Evolutionary conservation across 257 asterid species (phyloP).

Genomic region (Coffea canephora): DNA sequence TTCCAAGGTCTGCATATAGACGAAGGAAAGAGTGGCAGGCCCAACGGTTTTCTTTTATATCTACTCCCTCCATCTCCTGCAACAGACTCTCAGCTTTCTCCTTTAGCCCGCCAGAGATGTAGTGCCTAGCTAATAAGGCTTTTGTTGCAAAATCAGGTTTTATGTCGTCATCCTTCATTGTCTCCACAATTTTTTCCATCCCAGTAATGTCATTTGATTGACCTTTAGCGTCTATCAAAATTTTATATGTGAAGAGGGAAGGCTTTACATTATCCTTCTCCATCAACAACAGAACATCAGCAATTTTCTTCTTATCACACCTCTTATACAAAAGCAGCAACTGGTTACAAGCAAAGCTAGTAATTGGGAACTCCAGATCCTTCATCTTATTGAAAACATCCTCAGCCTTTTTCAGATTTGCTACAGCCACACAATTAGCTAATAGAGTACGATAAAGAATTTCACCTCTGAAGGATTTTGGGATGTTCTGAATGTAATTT

Average conservation of each 20-base stretch:
- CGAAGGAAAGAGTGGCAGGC: conserved; percentile 44
- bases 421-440: conserved; percentile 44
- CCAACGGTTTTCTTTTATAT: conserved; percentile 43
- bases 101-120: conserved; percentile 43
- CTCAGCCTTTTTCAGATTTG: conserved; percentile 50
- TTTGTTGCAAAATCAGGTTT: conserved; percentile 35
- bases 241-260: conserved; percentile 50
- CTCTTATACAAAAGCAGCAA: conserved; percentile 64
- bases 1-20: conserved; percentile 68
- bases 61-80: conserved; percentile 64
- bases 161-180: conserved; percentile 62
- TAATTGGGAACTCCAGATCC: conserved; percentile 41
- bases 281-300: conserved; percentile 64
- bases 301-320: conserved; percentile 54
- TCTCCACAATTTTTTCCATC: conserved; percentile 68
- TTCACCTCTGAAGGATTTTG: conserved; percentile 61
- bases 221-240: conserved; percentile 60
- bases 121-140: conserved; percentile 41
- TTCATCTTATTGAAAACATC: conserved; percentile 68
- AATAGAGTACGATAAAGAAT: conserved; percentile 56
- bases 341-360: conserved; percentile 62
- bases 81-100: conserved; percentile 62
- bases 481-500: conserved; percentile 46
- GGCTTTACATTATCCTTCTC: conserved; percentile 65
- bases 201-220: conserved; percentile 52